Percentiles rank a stretch among this genome's conserved stretches.
These are phyloP conservation scores for Cytauxzoon felis DNA, from an alignment of 169 alveolate species.

Conservation along the genomic window DNA sequence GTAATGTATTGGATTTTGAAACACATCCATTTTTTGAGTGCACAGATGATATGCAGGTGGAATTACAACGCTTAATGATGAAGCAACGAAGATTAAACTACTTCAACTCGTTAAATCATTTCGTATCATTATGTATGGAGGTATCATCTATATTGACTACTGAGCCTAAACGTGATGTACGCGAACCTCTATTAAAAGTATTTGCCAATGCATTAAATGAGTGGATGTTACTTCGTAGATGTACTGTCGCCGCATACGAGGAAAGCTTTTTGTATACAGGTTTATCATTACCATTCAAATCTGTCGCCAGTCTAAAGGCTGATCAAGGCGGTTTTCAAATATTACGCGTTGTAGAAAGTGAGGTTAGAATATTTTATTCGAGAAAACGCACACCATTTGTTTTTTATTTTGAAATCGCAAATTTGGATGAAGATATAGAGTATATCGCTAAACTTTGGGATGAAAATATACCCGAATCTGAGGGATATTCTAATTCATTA, in stretches of 20 bases:
- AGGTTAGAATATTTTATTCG: constrained; percentile 77
- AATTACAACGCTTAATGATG: constrained; percentile 77
- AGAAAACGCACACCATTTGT: constrained; percentile 84
- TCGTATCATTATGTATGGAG: constrained; percentile 69
- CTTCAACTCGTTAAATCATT: constrained; percentile 78
- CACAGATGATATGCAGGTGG: constrained; percentile 64
- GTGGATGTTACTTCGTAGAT: constrained; percentile 78
- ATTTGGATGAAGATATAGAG: constrained; percentile 80
- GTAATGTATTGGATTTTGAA: constrained; percentile 70
- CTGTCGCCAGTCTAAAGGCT: constrained; percentile 20
- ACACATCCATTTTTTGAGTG: constrained; percentile 68
- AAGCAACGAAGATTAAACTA: constrained; percentile 84
- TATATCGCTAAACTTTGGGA: constrained; percentile 10
- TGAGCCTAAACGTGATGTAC: constrained; percentile 69
- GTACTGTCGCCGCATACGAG: constrained; percentile 76
- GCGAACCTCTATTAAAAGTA: constrained; percentile 54
- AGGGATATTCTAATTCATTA: background rate
- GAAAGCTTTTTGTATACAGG: constrained; percentile 77
- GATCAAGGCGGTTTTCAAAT: constrained; percentile 67
- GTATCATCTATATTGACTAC: constrained; percentile 64
- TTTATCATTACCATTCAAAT: constrained; percentile 71
- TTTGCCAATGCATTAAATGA: constrained; percentile 71
- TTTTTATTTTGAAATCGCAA: constrained; percentile 82
- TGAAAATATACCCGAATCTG: constrained; percentile 2
- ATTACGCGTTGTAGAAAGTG: constrained; percentile 74